These are phyloP conservation scores for Paramecium pentaurelia DNA, from an alignment of 73 alveolate species.

Conservation along the genomic window DNA sequence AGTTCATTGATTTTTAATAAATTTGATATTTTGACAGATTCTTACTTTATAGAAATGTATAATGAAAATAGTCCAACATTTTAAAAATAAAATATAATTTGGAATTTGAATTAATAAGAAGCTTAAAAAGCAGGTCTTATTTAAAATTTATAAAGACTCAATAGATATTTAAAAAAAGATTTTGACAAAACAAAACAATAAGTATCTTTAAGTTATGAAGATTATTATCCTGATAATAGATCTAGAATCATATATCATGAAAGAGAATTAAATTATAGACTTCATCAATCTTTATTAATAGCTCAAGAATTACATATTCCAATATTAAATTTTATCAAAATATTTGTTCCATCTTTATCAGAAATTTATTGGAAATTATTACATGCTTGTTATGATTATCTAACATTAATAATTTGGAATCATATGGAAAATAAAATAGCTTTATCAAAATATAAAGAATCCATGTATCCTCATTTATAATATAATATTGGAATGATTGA, in stretches of 20 bases:
- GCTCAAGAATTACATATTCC: neutral
- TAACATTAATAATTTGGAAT: slow-evolving; percentile 5
- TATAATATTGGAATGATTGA: neutral
- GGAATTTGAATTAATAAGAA: neutral
- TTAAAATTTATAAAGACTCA: neutral
- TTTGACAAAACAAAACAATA: neutral
- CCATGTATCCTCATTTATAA: neutral
- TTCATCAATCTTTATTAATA: neutral
- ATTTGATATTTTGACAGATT: neutral
- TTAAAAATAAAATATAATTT: neutral
- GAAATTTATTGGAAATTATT: neutral
- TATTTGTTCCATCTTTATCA: neutral
- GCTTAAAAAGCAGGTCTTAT: neutral
- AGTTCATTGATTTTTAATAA: neutral
- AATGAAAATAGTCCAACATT: neutral
- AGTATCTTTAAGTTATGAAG: neutral
- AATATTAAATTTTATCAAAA: neutral
- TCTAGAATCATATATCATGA: neutral
- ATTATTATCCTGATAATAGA: neutral
- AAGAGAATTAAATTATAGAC: neutral
- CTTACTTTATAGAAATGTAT: neutral
- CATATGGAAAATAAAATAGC: slow-evolving; percentile 20
- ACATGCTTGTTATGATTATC: neutral
- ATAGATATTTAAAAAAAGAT: neutral
- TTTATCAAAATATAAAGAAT: neutral